Evolutionary conservation across 1,139 yeast genomes (phyloP), one percentile per base, ranked within the genome.

Genomic region (Waltiozyma solani): DNA sequence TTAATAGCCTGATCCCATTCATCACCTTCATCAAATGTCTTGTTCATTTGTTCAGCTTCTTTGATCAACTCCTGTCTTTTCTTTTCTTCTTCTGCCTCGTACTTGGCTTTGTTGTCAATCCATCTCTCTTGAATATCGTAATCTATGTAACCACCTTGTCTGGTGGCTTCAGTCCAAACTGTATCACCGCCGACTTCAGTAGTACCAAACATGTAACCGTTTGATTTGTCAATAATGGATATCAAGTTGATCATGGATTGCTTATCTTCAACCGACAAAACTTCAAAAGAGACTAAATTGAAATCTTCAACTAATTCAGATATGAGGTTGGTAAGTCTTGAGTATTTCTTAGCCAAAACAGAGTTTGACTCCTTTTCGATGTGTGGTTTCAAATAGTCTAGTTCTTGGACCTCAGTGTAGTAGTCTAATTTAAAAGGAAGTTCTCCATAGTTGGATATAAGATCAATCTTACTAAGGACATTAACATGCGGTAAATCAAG

Each of bases 131-230:
- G 98, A 7, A 87, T 74, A 55, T 89, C 96, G 7, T 79, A 67
- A 34, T 58, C 57, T 19, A 50, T 56, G 36, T 56, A 49, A 3
- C 71, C 74, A 2, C 87, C 84, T 50, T 84, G 91, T 45, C 98
- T 69, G 1, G 91, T 73, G 0, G 96, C 96, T 50, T 89, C 96
- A 14, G 89, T 83, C 98, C 98, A 93, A 3, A 91, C 78, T 0
- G 93, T 74, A 56, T 93, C 99, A 15, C 97, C 97, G 4, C 96
- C 96, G 13, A 89, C 69, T 50, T 93, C 99, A 26, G 87, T 82
- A 3, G 87, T 65, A 0, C 99, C 99, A 64, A 85, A 87, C 49
- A 84, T 72, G 56, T 93, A 93, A 0, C 99, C 99, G 49, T 80
- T 84, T 2, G 96, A 93, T 55, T 83, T 86, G 56, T 93, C 99